phyloP scores from a whole-genome alignment of 805 yeast genomes.

The Grigorovia humatica region DNA sequence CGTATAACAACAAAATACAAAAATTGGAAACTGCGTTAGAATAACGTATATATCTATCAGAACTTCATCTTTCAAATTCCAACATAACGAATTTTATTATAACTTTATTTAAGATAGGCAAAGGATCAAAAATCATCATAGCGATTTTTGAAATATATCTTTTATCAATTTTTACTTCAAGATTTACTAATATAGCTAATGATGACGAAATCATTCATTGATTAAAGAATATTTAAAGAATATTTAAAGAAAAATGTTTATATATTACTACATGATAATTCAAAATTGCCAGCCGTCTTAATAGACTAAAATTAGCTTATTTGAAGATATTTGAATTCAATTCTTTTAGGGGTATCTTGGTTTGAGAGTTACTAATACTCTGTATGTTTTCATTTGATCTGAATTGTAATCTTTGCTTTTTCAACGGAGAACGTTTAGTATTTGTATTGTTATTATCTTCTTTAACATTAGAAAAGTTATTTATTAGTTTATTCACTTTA shows the following conservation, averaged over 20 bases:
- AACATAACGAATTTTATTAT: too few species aligned
- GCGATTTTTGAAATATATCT: too few species aligned
- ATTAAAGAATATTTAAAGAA: not conserved
- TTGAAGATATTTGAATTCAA: constrained; percentile 12
- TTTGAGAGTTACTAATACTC: not conserved
- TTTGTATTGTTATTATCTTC: not conserved
- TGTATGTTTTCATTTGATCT: constrained; percentile 3
- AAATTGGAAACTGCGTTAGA: not conserved
- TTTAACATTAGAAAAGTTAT: constrained; percentile 9
- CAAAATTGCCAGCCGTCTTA: too few species aligned
- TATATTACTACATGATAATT: too few species aligned
- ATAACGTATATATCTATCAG: too few species aligned
- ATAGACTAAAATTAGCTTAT: not conserved
- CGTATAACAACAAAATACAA: not conserved
- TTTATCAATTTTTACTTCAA: too few species aligned
- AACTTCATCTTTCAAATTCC: too few species aligned
- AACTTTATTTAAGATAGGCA: too few species aligned
- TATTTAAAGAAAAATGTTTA: too few species aligned
- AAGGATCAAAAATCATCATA: too few species aligned
- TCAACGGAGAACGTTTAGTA: not conserved
- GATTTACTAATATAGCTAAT: too few species aligned
- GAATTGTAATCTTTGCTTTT: constrained; percentile 8
- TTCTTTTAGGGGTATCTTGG: constrained; percentile 14
- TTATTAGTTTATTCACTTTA: constrained; percentile 26
- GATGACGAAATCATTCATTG: too few species aligned